Evolutionary conservation across 352 stramenopile genomes (phyloP).

Genomic region (Elongisporangium undulatum): DNA sequence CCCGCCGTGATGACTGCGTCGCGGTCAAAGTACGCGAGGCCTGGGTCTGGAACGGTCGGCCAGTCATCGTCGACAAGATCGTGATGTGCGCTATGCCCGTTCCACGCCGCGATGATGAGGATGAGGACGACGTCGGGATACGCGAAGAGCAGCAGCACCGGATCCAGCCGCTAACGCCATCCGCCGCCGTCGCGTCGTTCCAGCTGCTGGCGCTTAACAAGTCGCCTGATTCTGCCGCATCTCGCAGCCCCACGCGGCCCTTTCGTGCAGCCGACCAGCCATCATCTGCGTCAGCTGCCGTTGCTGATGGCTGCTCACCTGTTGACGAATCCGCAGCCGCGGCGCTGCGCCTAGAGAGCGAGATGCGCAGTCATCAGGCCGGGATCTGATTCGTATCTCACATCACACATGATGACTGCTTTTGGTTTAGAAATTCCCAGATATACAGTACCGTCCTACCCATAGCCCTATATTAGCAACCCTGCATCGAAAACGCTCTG

Average conservation of each 20-base stretch:
- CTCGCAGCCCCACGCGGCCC: background rate
- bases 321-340: background rate
- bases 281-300: background rate
- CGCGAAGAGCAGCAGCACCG: background rate
- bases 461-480: background rate
- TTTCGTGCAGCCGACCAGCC: background rate
- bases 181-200: background rate
- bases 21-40: conserved; percentile 58
- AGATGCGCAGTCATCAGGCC: background rate
- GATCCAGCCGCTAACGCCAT: background rate
- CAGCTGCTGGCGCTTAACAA: background rate
- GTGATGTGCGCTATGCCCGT: conserved; percentile 11
- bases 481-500: background rate
- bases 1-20: conserved; percentile 20
- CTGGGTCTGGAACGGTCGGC: conserved; percentile 60
- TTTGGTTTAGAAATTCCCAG: background rate
- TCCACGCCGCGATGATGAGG: conserved; percentile 7
- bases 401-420: conserved; percentile 4
- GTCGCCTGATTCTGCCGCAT: background rate
- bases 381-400: background rate
- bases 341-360: conserved; percentile 1
- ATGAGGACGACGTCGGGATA: background rate
- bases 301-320: conserved; percentile 1
- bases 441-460: background rate
- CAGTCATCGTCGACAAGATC: conserved; percentile 66